Percentiles rank a stretch among this genome's conserved stretches.
phyloP scores from a whole-genome alignment of 495 filamentous ascomycete species.

The Ascobolus immersus region DNA sequence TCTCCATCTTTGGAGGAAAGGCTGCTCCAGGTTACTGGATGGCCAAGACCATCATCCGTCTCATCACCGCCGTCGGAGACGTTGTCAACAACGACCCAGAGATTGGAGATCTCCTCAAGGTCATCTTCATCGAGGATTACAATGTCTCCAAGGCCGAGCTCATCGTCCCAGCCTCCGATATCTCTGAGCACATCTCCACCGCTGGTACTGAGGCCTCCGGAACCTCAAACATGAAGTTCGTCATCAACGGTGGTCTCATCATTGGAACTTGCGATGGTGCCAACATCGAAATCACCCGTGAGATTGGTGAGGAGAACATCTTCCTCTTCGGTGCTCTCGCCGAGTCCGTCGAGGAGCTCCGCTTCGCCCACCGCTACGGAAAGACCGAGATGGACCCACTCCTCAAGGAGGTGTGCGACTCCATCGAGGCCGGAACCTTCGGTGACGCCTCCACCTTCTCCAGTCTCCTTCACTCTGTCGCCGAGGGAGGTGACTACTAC shows the following conservation, averaged over 20 bases:
- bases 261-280: constrained; percentile 96
- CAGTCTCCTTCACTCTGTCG: constrained; percentile 58
- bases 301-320: constrained; percentile 86
- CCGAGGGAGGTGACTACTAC: constrained; percentile 89
- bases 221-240: constrained; percentile 83
- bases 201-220: constrained; percentile 60
- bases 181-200: constrained; percentile 96
- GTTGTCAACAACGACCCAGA: constrained; percentile 82
- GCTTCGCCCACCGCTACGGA: constrained; percentile 69
- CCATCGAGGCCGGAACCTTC: constrained; percentile 51
- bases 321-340: constrained; percentile 94
- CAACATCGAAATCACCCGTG: constrained; percentile 95
- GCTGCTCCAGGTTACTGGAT: constrained; percentile 98
- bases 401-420: constrained; percentile 56
- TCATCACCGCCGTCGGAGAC: constrained; percentile 76
- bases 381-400: constrained; percentile 47
- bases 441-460: constrained; percentile 49
- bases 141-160: constrained; percentile 98
- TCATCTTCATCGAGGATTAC: constrained; percentile 93
- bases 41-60: constrained; percentile 95
- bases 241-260: constrained; percentile 84
- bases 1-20: constrained; percentile 94
- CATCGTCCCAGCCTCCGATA: constrained; percentile 77
- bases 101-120: constrained; percentile 82
- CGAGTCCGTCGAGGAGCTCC: constrained; percentile 90